phyloP scores from a whole-genome alignment of 371 early-diverging fungal species.

The Apophysomyces variabilis region DNA sequence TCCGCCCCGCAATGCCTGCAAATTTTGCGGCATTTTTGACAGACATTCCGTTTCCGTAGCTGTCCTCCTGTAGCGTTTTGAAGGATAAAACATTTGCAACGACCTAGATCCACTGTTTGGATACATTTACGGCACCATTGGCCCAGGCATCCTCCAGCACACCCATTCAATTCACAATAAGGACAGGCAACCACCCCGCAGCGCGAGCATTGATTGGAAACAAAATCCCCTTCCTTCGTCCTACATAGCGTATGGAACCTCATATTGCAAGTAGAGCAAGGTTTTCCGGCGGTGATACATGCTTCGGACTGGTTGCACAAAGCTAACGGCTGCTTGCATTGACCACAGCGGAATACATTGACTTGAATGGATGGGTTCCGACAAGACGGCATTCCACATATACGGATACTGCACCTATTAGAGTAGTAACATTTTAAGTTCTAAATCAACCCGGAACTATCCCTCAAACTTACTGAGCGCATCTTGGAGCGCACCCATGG shows the following conservation, averaged over 20 bases:
- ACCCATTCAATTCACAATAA: constrained; percentile 25
- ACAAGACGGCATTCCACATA: constrained; percentile 22
- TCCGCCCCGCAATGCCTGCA: constrained; percentile 15
- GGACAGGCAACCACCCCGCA: constrained; percentile 31
- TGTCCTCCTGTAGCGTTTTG: constrained; percentile 14
- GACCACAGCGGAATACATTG: constrained; percentile 13
- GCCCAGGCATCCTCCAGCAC: constrained; percentile 26
- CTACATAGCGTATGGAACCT: constrained; percentile 26
- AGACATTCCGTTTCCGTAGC: constrained; percentile 22
- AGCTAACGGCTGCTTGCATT: constrained; percentile 18
- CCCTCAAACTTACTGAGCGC: constrained; percentile 20
- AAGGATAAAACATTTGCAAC: constrained; percentile 27
- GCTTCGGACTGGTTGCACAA: constrained; percentile 24
- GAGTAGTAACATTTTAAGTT: neutral
- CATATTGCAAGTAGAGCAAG: constrained; percentile 17
- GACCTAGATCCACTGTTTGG: constrained; percentile 8
- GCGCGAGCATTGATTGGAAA: constrained; percentile 26
- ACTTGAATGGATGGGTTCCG: constrained; percentile 13
- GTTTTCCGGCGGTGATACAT: constrained; percentile 9
- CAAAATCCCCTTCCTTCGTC: constrained; percentile 13
- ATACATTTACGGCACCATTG: constrained; percentile 31
- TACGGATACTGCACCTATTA: constrained; percentile 22
- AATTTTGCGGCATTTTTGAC: constrained; percentile 16
- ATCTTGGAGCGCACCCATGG: constrained; percentile 26
- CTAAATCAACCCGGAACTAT: neutral